Percentiles rank a stretch among this genome's conserved stretches.
Evolutionary conservation across 1,284 basidiomycete genomes (phyloP).

Genomic region (Lentinula novae-zelandiae): DNA sequence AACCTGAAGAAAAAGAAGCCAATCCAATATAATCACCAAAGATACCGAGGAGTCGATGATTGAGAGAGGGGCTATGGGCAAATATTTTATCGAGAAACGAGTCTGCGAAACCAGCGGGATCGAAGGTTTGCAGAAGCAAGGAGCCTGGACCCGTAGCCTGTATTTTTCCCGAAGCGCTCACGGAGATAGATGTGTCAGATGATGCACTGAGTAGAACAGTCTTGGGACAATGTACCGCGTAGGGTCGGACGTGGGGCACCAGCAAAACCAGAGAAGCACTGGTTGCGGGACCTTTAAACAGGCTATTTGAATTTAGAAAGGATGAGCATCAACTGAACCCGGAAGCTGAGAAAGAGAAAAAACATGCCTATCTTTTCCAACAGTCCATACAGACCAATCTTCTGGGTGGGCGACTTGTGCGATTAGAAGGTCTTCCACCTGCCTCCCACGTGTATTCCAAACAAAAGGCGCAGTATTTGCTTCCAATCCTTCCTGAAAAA

Average conservation of each 20-base stretch:
- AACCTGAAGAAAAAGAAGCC: slow-evolving; percentile 5
- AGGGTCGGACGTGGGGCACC: slow-evolving; percentile 22
- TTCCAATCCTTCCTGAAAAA: slow-evolving; percentile 26
- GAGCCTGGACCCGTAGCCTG: slow-evolving; percentile 26
- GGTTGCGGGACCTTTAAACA: not conserved
- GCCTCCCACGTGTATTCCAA: slow-evolving; percentile 12
- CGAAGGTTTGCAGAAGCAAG: slow-evolving; percentile 20
- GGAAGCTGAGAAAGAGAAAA: not conserved
- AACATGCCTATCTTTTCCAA: slow-evolving; percentile 27
- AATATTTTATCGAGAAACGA: slow-evolving; percentile 16
- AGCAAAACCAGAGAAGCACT: slow-evolving; percentile 25
- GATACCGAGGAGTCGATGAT: slow-evolving; percentile 11
- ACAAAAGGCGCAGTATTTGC: slow-evolving; percentile 13
- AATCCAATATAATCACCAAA: slow-evolving; percentile 16
- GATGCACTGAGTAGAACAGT: slow-evolving; percentile 31
- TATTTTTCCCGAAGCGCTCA: slow-evolving; percentile 26
- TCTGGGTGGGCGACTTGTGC: slow-evolving; percentile 21
- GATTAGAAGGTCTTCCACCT: slow-evolving; percentile 17
- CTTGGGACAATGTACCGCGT: slow-evolving; percentile 20
- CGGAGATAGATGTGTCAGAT: slow-evolving; percentile 22
- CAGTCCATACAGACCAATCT: slow-evolving; percentile 28
- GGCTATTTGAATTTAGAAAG: not conserved
- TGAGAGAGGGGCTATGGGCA: slow-evolving; percentile 13
- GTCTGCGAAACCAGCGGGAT: slow-evolving; percentile 10
- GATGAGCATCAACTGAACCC: too few relatives aligned